These are phyloP conservation scores for Plasmodium vinckei DNA, from an alignment of 169 alveolate species.

Conservation along the genomic window DNA sequence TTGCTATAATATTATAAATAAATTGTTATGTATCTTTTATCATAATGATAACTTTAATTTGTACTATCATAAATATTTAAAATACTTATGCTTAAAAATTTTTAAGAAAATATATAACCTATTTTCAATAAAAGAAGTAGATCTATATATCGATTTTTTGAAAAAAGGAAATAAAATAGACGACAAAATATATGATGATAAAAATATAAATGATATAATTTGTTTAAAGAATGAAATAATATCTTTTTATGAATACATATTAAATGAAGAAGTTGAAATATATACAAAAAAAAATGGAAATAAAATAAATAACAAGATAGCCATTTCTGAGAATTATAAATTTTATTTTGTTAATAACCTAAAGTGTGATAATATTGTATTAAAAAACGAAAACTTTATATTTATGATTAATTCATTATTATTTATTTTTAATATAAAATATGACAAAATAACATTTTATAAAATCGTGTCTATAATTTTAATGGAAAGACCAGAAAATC, in stretches of 20 bases:
- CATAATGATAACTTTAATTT: constrained; percentile 3
- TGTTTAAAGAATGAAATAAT: constrained; percentile 14
- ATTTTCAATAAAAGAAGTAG: constrained; percentile 37
- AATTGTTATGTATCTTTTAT: constrained; percentile 41
- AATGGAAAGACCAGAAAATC: constrained; percentile 33
- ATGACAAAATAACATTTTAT: constrained; percentile 49
- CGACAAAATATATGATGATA: constrained; percentile 28
- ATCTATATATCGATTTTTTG: constrained; percentile 18
- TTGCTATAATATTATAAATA: constrained; percentile 31
- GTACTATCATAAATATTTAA: constrained; percentile 35
- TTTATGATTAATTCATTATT: constrained; percentile 43
- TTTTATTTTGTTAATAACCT: constrained; percentile 55
- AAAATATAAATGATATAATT: constrained; percentile 22
- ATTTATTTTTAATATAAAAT: constrained; percentile 31
- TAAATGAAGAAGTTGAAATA: constrained; percentile 36
- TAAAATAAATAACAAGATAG: not conserved
- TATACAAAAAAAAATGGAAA: constrained; percentile 29
- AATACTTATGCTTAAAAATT: constrained; percentile 43
- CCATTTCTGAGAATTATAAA: constrained; percentile 24
- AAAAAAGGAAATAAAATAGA: constrained; percentile 15
- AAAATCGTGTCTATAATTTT: constrained; percentile 37
- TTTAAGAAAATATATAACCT: constrained; percentile 39
- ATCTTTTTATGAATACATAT: constrained; percentile 20
- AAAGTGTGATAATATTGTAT: constrained; percentile 33
- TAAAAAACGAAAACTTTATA: constrained; percentile 26